Conservation (phyloP, 2,329 filamentous ascomycete species). For the Cytospora schulzeri region DNA sequence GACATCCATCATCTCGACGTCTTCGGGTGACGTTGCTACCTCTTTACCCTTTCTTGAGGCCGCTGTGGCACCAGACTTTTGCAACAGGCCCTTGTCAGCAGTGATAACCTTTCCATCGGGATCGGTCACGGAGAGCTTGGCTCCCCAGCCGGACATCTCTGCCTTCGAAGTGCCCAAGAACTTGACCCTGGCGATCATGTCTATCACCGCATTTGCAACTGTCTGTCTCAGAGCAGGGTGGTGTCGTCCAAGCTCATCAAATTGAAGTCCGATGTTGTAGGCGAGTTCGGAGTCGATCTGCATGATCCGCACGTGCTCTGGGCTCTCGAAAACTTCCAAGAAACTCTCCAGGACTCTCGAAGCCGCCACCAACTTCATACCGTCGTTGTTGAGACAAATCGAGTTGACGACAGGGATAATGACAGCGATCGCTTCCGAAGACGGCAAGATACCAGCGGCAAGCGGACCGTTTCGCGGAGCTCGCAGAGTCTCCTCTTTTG, state of each 20-base stretch:
- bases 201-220: constrained; percentile 82
- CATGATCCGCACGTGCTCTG: constrained; percentile 83
- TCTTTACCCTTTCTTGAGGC: constrained; percentile 44
- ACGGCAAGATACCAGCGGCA: constrained; percentile 79
- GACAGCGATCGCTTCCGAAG: constrained; percentile 82
- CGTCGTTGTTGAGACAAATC: constrained; percentile 86
- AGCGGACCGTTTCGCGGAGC: constrained; percentile 47
- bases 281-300: constrained; percentile 71
- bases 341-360: constrained; percentile 84
- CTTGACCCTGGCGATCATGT: constrained; percentile 83
- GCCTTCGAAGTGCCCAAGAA: constrained; percentile 73
- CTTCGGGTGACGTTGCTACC: constrained; percentile 42
- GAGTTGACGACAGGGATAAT: constrained; percentile 89
- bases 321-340: constrained; percentile 95
- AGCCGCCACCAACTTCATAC: constrained; percentile 82
- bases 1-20: constrained; percentile 69
- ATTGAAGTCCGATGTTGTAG: constrained; percentile 74
- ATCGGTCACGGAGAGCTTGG: constrained; percentile 71
- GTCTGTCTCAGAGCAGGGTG: constrained; percentile 80
- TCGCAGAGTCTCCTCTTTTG: constrained; percentile 52
- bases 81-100: constrained; percentile 49
- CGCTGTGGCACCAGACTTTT: constrained; percentile 31
- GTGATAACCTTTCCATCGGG: constrained; percentile 60
- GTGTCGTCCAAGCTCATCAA: constrained; percentile 93
- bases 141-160: constrained; percentile 69